Percentiles rank a stretch among this genome's conserved stretches.
Conservation (phyloP, 2,329 filamentous ascomycete genomes). For the Byssochlamys sp. region DNA sequence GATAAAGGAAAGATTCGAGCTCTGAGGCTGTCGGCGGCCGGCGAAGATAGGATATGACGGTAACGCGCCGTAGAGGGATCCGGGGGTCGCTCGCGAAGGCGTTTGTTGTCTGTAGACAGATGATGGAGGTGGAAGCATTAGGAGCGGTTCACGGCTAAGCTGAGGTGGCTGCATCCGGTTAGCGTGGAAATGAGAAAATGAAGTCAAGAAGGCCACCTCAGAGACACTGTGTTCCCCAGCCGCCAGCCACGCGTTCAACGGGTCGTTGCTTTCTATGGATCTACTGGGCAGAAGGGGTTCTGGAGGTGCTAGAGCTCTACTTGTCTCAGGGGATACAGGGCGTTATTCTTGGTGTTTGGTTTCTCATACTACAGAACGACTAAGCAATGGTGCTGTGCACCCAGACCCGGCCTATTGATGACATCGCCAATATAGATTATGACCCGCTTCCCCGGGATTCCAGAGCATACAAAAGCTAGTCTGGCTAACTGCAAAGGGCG, state of each 20-base stretch:
- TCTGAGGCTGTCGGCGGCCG: conserved; percentile 10
- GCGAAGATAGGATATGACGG: conserved; percentile 4
- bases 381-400: neutral
- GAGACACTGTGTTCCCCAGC: conserved; percentile 6
- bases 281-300: neutral
- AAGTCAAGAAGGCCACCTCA: conserved; percentile 10
- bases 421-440: neutral
- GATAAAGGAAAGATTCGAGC: conserved; percentile 13
- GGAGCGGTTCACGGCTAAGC: conserved; percentile 28
- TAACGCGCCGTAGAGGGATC: conserved; percentile 8
- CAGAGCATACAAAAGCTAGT: neutral
- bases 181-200: conserved; percentile 22
- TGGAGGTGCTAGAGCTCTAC: neutral
- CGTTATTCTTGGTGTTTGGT: neutral
- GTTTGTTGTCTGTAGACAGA: conserved; percentile 18
- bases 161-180: conserved; percentile 35
- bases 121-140: conserved; percentile 24
- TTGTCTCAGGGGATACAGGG: neutral
- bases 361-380: neutral
- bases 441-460: neutral
- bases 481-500: neutral
- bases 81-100: conserved; percentile 15
- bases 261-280: neutral
- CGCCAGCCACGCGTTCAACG: neutral
- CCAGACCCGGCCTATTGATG: neutral